Conservation (phyloP, 2,329 filamentous ascomycete genomes). For the Fusarium protoensiforme region DNA sequence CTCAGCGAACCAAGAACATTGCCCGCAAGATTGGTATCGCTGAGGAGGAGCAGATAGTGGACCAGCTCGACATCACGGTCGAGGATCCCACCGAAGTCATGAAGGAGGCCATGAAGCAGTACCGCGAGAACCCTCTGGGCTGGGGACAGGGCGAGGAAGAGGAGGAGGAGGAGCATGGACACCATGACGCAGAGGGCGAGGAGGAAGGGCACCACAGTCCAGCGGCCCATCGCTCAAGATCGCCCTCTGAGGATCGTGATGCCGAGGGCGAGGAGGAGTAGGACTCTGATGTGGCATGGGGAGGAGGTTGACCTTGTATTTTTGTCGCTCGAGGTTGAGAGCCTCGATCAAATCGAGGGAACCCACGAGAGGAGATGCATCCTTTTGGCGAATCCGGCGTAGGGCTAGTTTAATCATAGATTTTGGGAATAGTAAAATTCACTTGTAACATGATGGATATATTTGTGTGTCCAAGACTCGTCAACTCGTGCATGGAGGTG, state of each 20-base stretch:
- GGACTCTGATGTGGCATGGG: background rate
- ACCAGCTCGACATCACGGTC: slow-evolving; percentile 66
- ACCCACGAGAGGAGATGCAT: slow-evolving; percentile 11
- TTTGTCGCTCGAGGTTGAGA: slow-evolving; percentile 8
- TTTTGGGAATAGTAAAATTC: slow-evolving; percentile 19
- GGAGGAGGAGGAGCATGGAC: slow-evolving; percentile 47
- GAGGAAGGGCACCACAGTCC: slow-evolving; percentile 32
- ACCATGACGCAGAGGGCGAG: slow-evolving; percentile 42
- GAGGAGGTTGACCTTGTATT: background rate
- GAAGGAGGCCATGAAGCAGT: slow-evolving; percentile 62
- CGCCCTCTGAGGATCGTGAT: slow-evolving; percentile 50
- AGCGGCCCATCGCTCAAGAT: slow-evolving; percentile 40
- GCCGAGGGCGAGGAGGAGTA: slow-evolving; percentile 59
- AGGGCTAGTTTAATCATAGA: slow-evolving; percentile 39
- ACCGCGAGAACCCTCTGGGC: slow-evolving; percentile 64
- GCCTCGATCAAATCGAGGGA: background rate
- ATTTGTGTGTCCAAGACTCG: background rate
- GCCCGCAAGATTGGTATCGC: slow-evolving; percentile 63
- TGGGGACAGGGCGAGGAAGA: slow-evolving; percentile 55
- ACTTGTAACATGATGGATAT: slow-evolving; percentile 6
- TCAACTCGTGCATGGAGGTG: background rate
- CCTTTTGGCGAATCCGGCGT: slow-evolving; percentile 28
- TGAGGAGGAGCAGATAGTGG: slow-evolving; percentile 63
- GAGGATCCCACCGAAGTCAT: slow-evolving; percentile 67
- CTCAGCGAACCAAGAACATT: slow-evolving; percentile 73